phyloP scores from a whole-genome alignment of 164 flowering plant species.

The Piper longum region DNA sequence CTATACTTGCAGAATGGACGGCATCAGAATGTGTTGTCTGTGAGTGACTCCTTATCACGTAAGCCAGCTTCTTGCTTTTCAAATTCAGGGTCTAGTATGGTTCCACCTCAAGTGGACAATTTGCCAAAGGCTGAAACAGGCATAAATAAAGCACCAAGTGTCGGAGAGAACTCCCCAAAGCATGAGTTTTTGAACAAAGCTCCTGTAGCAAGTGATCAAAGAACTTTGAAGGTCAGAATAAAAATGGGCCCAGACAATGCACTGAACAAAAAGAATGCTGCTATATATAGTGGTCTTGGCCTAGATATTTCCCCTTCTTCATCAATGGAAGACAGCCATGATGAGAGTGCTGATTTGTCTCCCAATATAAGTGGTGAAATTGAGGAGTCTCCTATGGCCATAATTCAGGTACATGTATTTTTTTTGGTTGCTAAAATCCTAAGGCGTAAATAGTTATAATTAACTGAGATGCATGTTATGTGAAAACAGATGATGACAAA shows the following conservation, averaged over 20 bases:
- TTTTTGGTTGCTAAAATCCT: neutral
- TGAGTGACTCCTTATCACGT: conserved; percentile 12
- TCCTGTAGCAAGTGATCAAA: conserved; percentile 31
- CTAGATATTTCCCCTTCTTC: conserved; percentile 63
- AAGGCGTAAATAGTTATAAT: neutral
- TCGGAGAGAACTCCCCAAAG: conserved; percentile 20
- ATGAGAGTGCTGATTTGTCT: conserved; percentile 24
- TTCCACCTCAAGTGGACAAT: conserved; percentile 11
- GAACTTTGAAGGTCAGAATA: conserved; percentile 60
- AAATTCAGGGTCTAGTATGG: conserved; percentile 12
- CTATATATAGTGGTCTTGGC: conserved; percentile 74
- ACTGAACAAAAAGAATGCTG: conserved; percentile 50
- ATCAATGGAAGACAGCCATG: conserved; percentile 41
- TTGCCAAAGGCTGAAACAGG: conserved; percentile 17
- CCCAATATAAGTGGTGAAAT: conserved; percentile 17
- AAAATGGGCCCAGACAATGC: conserved; percentile 56
- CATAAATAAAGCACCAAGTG: conserved; percentile 10
- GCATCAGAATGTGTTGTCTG: conserved; percentile 19
- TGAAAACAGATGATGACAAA: conserved; percentile 57
- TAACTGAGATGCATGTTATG: neutral
- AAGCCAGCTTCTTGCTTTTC: conserved; percentile 13
- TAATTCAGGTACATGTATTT: conserved; percentile 42
- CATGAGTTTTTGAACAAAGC: conserved; percentile 18
- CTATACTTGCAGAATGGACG: conserved; percentile 24
- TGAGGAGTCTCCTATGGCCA: conserved; percentile 39